A percentile compares a stretch with the other conserved stretches of the same genome.
phyloP scores from a whole-genome alignment of 1,284 basidiomycete genomes.

The Cryptococcus neoformans region DNA sequence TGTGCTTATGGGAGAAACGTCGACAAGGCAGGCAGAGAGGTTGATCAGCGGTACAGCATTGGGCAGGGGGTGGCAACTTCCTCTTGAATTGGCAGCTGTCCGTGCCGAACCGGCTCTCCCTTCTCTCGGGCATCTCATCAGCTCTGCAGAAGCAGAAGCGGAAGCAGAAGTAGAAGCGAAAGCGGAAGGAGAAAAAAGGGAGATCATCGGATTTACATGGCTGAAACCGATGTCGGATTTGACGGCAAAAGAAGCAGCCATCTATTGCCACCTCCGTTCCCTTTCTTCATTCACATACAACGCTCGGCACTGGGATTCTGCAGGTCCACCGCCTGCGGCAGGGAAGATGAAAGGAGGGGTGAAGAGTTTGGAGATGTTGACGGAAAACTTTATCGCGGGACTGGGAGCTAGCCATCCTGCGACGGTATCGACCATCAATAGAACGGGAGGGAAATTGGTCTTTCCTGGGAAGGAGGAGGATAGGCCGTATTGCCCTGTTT shows the following conservation, averaged over 20 bases:
- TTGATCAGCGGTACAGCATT: slow-evolving; percentile 71
- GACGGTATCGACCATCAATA: slow-evolving; percentile 80
- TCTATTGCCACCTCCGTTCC: slow-evolving; percentile 34
- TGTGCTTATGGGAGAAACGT: slow-evolving; percentile 72
- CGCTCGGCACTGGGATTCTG: slow-evolving; percentile 65
- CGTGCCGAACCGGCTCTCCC: background rate
- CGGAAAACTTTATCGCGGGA: slow-evolving; percentile 78
- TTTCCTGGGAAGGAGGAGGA: slow-evolving; percentile 59
- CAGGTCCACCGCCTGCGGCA: slow-evolving; percentile 49
- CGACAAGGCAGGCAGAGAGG: slow-evolving; percentile 73
- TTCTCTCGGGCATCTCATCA: background rate
- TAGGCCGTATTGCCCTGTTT: slow-evolving; percentile 59
- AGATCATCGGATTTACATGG: slow-evolving; percentile 48
- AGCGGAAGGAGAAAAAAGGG: background rate
- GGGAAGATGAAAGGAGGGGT: slow-evolving; percentile 48
- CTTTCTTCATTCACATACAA: slow-evolving; percentile 57
- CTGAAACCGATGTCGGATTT: slow-evolving; percentile 71
- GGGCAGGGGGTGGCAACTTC: slow-evolving; percentile 74
- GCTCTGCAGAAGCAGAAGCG: background rate
- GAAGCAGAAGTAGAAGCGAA: background rate
- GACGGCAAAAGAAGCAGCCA: slow-evolving; percentile 68
- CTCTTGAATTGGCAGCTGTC: slow-evolving; percentile 62
- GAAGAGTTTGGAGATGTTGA: slow-evolving; percentile 61
- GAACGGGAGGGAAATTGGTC: slow-evolving; percentile 76
- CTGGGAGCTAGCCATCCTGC: slow-evolving; percentile 81